A percentile compares a stretch with the other conserved stretches of the same genome.
These are phyloP conservation scores for Kluyveromyces marxianus DNA, from an alignment of 1,139 yeast genomes.

Conservation along the genomic window DNA sequence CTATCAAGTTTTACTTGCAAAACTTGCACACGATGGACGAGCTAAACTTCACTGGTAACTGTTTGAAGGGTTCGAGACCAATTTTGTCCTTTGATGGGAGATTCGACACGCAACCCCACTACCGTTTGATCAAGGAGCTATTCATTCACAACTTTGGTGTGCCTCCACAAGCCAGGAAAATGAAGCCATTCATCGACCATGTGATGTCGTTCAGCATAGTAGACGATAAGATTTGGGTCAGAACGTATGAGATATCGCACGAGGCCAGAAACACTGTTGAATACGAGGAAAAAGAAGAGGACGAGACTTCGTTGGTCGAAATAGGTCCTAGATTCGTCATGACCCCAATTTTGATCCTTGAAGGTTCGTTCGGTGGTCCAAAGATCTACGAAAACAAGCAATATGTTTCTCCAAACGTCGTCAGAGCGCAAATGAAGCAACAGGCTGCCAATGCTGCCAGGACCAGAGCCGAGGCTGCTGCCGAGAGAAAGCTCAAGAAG, in stretches of 20 bases:
- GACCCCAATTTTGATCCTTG: constrained; percentile 84
- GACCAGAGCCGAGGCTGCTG: constrained; percentile 71
- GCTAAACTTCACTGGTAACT: constrained; percentile 91
- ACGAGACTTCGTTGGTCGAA: constrained; percentile 74
- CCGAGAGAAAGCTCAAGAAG: constrained; percentile 64
- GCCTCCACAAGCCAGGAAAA: constrained; percentile 90
- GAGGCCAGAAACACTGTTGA: constrained; percentile 46
- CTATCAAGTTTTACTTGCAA: constrained; percentile 86
- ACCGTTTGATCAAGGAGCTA: constrained; percentile 73
- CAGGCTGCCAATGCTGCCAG: constrained; percentile 76
- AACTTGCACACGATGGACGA: constrained; percentile 96
- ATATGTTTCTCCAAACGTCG: constrained; percentile 92
- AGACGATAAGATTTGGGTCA: constrained; percentile 90
- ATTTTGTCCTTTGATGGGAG: constrained; percentile 77
- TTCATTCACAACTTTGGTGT: constrained; percentile 87
- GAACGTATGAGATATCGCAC: constrained; percentile 90
- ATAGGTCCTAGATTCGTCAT: constrained; percentile 96
- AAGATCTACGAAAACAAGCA: constrained; percentile 95
- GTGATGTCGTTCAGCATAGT: constrained; percentile 89
- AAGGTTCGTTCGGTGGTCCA: constrained; percentile 98
- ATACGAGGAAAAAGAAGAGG: constrained; percentile 35
- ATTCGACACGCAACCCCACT: constrained; percentile 63
- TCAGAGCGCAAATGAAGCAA: constrained; percentile 80
- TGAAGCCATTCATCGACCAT: constrained; percentile 93
- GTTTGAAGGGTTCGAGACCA: constrained; percentile 95